These are phyloP conservation scores for Mrakia blollopis DNA, from an alignment of 768 basidiomycete species.

Conservation along the genomic window DNA sequence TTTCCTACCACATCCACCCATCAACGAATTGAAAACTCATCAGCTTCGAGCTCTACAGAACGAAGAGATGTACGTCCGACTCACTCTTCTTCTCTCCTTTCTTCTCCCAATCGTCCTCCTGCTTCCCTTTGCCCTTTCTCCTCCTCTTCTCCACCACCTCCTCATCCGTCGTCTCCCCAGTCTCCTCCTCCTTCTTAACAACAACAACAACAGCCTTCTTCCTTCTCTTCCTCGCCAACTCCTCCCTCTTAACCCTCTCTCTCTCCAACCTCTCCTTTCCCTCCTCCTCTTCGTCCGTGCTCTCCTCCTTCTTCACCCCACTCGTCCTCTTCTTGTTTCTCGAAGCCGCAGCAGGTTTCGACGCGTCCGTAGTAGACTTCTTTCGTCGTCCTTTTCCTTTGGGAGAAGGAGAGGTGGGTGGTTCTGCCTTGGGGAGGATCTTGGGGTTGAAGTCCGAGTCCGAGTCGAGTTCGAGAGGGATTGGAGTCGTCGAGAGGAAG, in stretches of 20 bases:
- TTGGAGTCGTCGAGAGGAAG: no score
- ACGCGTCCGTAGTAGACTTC: background rate
- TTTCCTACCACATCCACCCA: background rate
- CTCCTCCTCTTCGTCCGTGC: background rate
- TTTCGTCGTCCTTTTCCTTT: background rate
- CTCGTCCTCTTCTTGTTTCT: background rate
- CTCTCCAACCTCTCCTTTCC: no score
- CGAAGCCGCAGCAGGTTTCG: no score
- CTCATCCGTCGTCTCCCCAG: background rate
- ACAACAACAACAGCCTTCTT: no score
- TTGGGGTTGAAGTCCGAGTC: background rate
- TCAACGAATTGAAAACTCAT: background rate
- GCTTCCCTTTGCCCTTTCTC: background rate
- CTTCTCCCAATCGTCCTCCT: background rate
- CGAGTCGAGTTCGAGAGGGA: background rate
- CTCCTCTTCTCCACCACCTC: background rate
- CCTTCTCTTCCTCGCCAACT: background rate
- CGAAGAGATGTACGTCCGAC: background rate
- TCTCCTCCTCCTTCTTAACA: background rate
- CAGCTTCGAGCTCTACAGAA: background rate
- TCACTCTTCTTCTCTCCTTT: background rate
- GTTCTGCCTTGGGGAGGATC: background rate
- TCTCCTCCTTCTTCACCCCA: background rate
- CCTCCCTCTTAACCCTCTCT: no score
- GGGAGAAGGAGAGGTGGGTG: background rate